A percentile compares a stretch with the other conserved stretches of the same genome.
Conservation (phyloP, 1,284 basidiomycete species). For the Rhodotorula glutinis region DNA sequence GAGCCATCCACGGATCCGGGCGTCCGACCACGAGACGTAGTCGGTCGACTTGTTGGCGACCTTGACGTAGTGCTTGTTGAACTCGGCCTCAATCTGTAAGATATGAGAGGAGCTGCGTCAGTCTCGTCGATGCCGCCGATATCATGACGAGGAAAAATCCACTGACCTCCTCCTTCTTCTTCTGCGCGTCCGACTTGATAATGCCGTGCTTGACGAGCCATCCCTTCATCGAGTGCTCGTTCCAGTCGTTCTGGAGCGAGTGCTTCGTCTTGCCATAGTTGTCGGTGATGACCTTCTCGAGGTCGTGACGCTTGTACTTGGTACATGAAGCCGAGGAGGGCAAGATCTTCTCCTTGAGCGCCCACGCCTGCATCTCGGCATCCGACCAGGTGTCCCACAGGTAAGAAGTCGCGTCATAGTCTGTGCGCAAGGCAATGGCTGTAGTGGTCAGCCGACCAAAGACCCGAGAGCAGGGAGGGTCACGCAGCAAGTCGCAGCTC, state of each 20-base stretch:
- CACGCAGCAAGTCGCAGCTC: neutral
- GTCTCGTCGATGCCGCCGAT: neutral
- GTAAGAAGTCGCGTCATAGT: constrained; percentile 39
- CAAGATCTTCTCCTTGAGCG: constrained; percentile 43
- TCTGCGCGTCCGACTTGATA: constrained; percentile 63
- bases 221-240: constrained; percentile 67
- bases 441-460: neutral
- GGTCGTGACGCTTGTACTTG: constrained; percentile 62
- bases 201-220: constrained; percentile 77
- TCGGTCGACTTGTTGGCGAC: constrained; percentile 35
- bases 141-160: neutral
- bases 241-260: constrained; percentile 69
- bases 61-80: constrained; percentile 43
- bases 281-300: constrained; percentile 68
- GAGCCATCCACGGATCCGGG: constrained; percentile 45
- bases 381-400: constrained; percentile 55
- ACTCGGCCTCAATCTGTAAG: constrained; percentile 31
- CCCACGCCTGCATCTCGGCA: constrained; percentile 55
- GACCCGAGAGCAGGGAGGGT: too few relatives aligned
- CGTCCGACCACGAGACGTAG: constrained; percentile 46
- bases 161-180: constrained; percentile 45
- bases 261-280: constrained; percentile 70
- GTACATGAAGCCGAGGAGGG: constrained; percentile 27
- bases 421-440: constrained; percentile 4
- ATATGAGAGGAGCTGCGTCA: too few relatives aligned